Percentiles rank a stretch among this genome's conserved stretches.
Evolutionary conservation across 2,329 filamentous ascomycete genomes (phyloP).

Genomic region (Orbilia javanica): DNA sequence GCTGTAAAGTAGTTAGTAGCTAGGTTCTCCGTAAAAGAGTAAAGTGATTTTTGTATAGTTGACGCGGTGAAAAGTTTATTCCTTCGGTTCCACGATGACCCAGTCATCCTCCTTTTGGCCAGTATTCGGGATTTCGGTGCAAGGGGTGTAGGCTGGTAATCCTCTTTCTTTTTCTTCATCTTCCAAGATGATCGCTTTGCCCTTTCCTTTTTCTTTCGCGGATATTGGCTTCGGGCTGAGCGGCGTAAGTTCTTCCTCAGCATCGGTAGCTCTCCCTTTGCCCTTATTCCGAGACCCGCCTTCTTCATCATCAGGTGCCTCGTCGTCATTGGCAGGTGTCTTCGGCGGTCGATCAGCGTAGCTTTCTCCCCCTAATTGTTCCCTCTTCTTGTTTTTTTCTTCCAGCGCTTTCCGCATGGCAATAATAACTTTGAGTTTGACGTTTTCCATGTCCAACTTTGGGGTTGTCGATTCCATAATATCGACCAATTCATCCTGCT

Average conservation of each 20-base stretch:
- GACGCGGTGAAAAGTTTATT: constrained; percentile 11
- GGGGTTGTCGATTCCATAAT: constrained; percentile 25
- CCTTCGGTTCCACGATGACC: constrained; percentile 47
- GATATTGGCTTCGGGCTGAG: constrained; percentile 51
- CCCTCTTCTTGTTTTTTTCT: neutral
- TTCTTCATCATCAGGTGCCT: neutral
- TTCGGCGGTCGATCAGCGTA: constrained; percentile 14
- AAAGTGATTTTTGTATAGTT: neutral
- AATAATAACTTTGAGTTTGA: constrained; percentile 32
- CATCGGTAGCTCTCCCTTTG: constrained; percentile 33
- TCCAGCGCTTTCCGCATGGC: constrained; percentile 14
- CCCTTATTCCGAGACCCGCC: constrained; percentile 13
- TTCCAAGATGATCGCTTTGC: constrained; percentile 42
- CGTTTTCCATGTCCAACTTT: constrained; percentile 26
- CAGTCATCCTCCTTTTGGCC: constrained; percentile 32
- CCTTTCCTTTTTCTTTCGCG: constrained; percentile 45
- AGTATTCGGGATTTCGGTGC: constrained; percentile 14
- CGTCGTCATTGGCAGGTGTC: constrained; percentile 10
- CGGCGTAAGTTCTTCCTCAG: neutral
- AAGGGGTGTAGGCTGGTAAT: constrained; percentile 31
- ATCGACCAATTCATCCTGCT: constrained; percentile 41
- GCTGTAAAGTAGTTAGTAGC: neutral
- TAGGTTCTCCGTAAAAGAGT: neutral
- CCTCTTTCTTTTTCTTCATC: constrained; percentile 27
- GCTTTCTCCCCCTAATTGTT: neutral